Evolutionary conservation across 1,284 basidiomycete genomes (phyloP).

Genomic region (Melampsora americana): DNA sequence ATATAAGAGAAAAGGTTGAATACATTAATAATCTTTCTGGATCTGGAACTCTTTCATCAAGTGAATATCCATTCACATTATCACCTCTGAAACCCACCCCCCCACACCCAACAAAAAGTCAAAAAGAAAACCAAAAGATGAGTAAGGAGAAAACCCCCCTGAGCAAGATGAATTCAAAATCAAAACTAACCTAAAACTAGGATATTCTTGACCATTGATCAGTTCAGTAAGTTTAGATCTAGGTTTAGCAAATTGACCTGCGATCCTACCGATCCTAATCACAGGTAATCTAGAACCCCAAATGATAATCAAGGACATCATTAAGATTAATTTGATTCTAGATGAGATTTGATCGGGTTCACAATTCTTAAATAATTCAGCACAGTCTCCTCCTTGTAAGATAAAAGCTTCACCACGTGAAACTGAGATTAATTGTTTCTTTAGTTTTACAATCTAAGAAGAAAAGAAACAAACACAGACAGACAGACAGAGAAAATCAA

Average conservation of each 20-base stretch:
- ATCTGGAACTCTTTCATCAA: conserved; percentile 74
- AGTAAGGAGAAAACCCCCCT: too few relatives aligned
- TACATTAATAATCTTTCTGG: conserved; percentile 73
- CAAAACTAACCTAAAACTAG: conserved; percentile 74
- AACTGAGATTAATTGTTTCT: conserved; percentile 9
- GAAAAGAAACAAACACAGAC: too few relatives aligned
- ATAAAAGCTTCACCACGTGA: conserved; percentile 70
- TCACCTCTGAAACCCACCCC: conserved; percentile 69
- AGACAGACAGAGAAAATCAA: neutral
- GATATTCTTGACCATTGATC: conserved; percentile 53
- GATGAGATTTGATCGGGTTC: conserved; percentile 86
- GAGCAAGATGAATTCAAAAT: too few relatives aligned
- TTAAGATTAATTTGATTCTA: conserved; percentile 88
- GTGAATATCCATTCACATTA: conserved; percentile 80
- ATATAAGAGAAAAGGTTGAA: too few relatives aligned
- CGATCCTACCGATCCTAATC: conserved; percentile 84
- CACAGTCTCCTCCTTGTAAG: conserved; percentile 94
- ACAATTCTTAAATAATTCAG: conserved; percentile 61
- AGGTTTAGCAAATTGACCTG: conserved; percentile 95
- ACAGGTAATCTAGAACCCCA: conserved; percentile 91
- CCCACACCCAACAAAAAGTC: too few relatives aligned
- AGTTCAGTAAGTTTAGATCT: conserved; percentile 77
- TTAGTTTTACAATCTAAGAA: conserved; percentile 21
- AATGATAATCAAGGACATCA: conserved; percentile 89
- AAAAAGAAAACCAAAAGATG: too few relatives aligned